A percentile compares a stretch with the other conserved stretches of the same genome.
These are phyloP conservation scores for Epichloe glyceriae DNA, from an alignment of 2,329 filamentous ascomycete genomes.

Conservation along the genomic window DNA sequence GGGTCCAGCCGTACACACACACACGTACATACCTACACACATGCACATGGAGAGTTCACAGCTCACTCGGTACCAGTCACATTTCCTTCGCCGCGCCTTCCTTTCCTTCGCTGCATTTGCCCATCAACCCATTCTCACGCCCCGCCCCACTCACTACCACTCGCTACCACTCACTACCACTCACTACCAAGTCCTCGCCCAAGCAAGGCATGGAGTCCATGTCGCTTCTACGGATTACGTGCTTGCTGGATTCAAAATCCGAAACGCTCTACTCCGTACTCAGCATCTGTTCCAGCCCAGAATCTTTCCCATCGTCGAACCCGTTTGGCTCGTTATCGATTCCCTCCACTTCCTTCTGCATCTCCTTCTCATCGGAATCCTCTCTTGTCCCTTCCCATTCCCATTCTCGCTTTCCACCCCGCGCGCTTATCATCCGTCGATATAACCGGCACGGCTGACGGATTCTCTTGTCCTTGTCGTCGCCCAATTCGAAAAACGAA, in stretches of 20 bases:
- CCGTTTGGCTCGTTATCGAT: background rate
- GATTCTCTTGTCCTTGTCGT: background rate
- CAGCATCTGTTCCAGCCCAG: background rate
- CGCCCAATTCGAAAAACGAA: background rate
- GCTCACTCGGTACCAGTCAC: background rate
- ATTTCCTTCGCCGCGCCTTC: conserved; percentile 2
- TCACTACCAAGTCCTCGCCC: background rate
- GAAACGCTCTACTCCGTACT: too few species aligned
- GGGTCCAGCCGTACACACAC: background rate
- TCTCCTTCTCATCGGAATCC: background rate
- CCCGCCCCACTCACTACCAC: background rate
- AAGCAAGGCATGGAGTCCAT: background rate
- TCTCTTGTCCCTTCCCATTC: background rate
- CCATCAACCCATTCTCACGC: background rate
- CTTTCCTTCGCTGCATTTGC: conserved; percentile 3
- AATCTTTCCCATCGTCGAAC: background rate
- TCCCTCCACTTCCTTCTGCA: background rate
- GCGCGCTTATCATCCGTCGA: background rate
- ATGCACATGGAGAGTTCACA: too few species aligned
- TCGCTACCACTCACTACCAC: background rate
- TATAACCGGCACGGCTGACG: background rate
- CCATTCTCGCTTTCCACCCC: background rate
- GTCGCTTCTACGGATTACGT: background rate
- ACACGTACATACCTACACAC: too few species aligned
- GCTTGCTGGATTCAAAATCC: too few species aligned